Evolutionary conservation across 2,329 filamentous ascomycete genomes (phyloP), one percentile per base, ranked within the genome.

Genomic region (Cladosporium cucumerinum): DNA sequence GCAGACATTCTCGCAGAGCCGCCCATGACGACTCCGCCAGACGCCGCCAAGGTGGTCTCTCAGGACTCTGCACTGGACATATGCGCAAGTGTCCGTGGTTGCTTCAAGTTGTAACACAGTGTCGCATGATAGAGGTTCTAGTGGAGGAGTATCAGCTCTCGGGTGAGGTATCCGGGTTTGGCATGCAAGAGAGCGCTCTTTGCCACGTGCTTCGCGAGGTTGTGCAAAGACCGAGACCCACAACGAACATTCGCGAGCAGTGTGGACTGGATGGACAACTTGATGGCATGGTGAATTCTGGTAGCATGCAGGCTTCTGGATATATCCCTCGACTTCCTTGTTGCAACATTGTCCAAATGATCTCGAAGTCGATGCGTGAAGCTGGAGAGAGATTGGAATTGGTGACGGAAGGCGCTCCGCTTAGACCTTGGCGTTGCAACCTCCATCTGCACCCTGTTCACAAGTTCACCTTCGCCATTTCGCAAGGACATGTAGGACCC

Each of bases 1-100:
- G 58, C 14, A 52, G 34, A 26, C 49, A 43, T 54, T 62, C 49
- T 62, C 49, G 60, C 48, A 62, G 60, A 55, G 49, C 48, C 60
- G 60, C 43, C 21, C 32, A 46, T 30, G 34, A 43, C 60, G 49
- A 62, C 34, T 6, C 23, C 34, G 49, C 16, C 12, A 51, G 49
- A 28, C 60, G 23, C n/a, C n/a, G 60, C 60, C 60, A 62, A 62
- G 60, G 18, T n/a, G 55, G 32, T 26, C 8, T 28, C 4, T 43
- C 21, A 30, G 32, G 23, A 28, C 23, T 46, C 32, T 21, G 34
- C n/a, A 6, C 23, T 57, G 21, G 2, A 23, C 55, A 18, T 30
- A 14, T 58, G 34, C 34, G 36, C 34, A 57, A 32, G 54, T 23
- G 21, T 25, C 55, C 34, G 55, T 18, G 23, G 23, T 46, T 25